phyloP scores from a whole-genome alignment of 169 alveolate species.

The Plasmodium berghei region DNA sequence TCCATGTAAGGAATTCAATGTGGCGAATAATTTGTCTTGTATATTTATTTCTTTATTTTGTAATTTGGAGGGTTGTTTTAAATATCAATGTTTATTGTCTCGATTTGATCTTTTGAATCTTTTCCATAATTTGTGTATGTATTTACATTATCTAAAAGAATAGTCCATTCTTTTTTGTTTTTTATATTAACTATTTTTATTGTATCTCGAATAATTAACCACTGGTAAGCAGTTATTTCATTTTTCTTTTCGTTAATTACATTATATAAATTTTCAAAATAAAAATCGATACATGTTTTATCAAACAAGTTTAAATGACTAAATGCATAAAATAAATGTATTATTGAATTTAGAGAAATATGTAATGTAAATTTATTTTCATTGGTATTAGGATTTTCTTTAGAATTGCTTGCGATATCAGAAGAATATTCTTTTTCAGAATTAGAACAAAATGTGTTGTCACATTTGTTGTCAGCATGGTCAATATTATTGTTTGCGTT shows the following conservation, averaged over 20 bases:
- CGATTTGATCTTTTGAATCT: slow-evolving; percentile 29
- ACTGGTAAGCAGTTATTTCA: slow-evolving; percentile 73
- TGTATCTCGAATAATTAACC: slow-evolving; percentile 52
- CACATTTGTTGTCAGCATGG: background rate
- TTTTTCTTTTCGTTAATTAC: slow-evolving; percentile 52
- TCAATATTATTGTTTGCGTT: background rate
- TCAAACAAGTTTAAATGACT: slow-evolving; percentile 38
- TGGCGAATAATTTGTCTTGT: background rate
- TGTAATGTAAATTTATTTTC: background rate
- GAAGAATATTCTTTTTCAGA: background rate
- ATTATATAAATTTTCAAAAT: slow-evolving; percentile 52
- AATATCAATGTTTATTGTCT: slow-evolving; percentile 50
- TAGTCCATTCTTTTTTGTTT: slow-evolving; percentile 28
- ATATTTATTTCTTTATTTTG: background rate
- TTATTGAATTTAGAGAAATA: slow-evolving; percentile 30
- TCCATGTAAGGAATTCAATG: background rate
- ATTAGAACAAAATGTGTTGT: background rate
- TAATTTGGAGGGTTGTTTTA: background rate
- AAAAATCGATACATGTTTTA: slow-evolving; percentile 19
- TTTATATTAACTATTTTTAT: slow-evolving; percentile 32
- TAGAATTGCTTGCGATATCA: background rate
- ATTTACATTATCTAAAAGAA: slow-evolving; percentile 49
- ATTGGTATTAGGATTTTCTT: background rate
- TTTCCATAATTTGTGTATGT: slow-evolving; percentile 25
- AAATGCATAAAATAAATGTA: slow-evolving; percentile 50